Evolutionary conservation across 2,329 filamentous ascomycete species (phyloP).

Genomic region (Colletotrichum kahawae): DNA sequence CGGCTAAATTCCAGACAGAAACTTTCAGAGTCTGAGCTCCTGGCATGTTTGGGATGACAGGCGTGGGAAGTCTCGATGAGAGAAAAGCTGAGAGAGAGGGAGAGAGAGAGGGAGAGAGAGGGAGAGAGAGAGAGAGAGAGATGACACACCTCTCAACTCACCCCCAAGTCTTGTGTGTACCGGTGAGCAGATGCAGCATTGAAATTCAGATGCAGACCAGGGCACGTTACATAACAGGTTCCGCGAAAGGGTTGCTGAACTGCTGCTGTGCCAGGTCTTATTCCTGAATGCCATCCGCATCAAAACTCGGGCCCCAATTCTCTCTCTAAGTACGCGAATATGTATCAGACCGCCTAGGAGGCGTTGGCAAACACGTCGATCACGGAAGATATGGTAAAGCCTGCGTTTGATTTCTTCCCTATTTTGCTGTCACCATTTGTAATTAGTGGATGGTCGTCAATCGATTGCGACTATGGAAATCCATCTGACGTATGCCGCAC

Average conservation of each 20-base stretch:
- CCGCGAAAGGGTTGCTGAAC: neutral
- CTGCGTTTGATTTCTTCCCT: no score
- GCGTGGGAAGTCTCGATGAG: neutral
- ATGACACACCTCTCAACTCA: neutral
- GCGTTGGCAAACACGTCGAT: neutral
- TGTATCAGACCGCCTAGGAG: neutral
- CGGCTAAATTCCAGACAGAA: neutral
- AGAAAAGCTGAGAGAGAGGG: neutral
- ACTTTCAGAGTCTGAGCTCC: slow-evolving; percentile 6
- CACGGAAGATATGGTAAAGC: neutral
- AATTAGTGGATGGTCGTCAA: neutral
- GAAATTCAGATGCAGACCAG: neutral
- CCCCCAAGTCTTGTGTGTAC: neutral
- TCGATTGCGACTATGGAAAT: neutral
- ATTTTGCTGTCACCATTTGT: no score
- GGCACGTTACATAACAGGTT: neutral
- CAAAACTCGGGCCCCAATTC: neutral
- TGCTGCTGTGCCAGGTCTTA: neutral
- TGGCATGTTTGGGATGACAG: slow-evolving; percentile 12
- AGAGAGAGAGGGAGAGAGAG: neutral
- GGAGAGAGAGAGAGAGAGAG: neutral
- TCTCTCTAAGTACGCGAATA: neutral
- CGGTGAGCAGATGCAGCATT: slow-evolving; percentile 1
- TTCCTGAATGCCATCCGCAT: neutral
- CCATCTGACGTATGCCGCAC: neutral